These are phyloP conservation scores for Aspergillus tamarii DNA, from an alignment of 2,329 filamentous ascomycete species.

Conservation along the genomic window DNA sequence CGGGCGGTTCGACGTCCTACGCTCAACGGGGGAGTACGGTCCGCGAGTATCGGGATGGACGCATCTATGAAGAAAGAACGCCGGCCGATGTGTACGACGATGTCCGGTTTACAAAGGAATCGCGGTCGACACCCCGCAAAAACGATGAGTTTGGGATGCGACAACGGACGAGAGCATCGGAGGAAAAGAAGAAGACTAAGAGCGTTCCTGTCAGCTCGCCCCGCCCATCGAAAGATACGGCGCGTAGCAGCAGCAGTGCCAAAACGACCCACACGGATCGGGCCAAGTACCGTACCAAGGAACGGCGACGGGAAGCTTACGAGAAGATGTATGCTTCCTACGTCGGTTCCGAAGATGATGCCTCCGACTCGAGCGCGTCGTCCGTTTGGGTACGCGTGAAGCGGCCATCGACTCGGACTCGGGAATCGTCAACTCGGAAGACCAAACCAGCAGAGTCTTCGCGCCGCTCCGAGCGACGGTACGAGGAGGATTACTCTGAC, in stretches of 20 bases:
- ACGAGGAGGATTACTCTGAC: constrained; percentile 32
- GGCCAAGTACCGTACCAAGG: constrained; percentile 46
- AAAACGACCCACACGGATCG: constrained; percentile 38
- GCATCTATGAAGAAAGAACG: constrained; percentile 48
- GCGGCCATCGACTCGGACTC: constrained; percentile 26
- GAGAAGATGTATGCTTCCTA: constrained; percentile 42
- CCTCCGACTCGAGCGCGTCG: constrained; percentile 36
- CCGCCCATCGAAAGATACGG: constrained; percentile 36
- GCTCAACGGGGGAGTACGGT: constrained; percentile 24
- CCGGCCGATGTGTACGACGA: constrained; percentile 44
- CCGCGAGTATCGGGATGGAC: constrained; percentile 47
- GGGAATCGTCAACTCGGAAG: constrained; percentile 28
- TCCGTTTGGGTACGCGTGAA: constrained; percentile 25
- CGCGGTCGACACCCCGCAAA: constrained; percentile 43
- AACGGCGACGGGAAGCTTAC: constrained; percentile 44
- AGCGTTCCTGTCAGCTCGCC: constrained; percentile 28
- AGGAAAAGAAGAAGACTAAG: constrained; percentile 45
- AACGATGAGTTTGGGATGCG: constrained; percentile 41
- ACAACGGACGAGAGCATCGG: constrained; percentile 34
- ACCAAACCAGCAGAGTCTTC: constrained; percentile 24
- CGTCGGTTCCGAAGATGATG: constrained; percentile 36
- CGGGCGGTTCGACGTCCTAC: constrained; percentile 17
- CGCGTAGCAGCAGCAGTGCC: constrained; percentile 36
- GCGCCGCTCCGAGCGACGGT: constrained; percentile 26
- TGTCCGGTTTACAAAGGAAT: constrained; percentile 41